Evolutionary conservation across 1,284 basidiomycete species (phyloP).

Genomic region (Ceratobasidium papillatum): DNA sequence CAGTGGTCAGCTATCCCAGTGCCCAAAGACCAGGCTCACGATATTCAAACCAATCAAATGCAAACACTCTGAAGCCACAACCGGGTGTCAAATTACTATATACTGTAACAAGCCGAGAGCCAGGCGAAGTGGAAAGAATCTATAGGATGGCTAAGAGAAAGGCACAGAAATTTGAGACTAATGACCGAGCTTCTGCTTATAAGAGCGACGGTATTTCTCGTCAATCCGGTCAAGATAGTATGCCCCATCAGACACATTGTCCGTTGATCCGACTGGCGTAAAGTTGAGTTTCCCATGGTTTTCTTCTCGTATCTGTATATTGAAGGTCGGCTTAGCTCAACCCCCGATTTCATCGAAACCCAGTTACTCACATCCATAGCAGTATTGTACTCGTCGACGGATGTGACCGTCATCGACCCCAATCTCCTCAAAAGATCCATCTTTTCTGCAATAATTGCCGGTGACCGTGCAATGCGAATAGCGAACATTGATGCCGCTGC

Average conservation of each 20-base stretch:
- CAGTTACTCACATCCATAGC: conserved; percentile 67
- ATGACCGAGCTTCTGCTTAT: conserved; percentile 52
- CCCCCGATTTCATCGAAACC: background rate
- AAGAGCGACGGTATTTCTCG: conserved; percentile 91
- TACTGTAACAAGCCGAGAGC: no score
- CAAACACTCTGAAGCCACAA: background rate
- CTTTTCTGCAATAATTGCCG: conserved; percentile 77
- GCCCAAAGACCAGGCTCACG: background rate
- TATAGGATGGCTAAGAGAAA: no score
- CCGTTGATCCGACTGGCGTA: conserved; percentile 83
- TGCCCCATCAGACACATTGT: conserved; percentile 91
- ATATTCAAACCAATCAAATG: background rate
- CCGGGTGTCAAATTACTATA: background rate
- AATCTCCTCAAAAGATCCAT: conserved; percentile 82
- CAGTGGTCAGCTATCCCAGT: background rate
- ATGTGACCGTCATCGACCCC: conserved; percentile 86
- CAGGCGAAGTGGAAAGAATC: no score
- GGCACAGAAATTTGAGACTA: background rate
- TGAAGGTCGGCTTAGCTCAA: conserved; percentile 26
- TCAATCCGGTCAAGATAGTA: conserved; percentile 95
- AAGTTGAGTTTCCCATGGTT: conserved; percentile 93
- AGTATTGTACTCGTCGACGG: conserved; percentile 84
- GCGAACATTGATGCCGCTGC: conserved; percentile 92
- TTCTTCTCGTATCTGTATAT: conserved; percentile 83
- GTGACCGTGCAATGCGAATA: conserved; percentile 85